phyloP scores from a whole-genome alignment of 2,329 filamentous ascomycete genomes.

The Phyllosticta citrichinensis region DNA sequence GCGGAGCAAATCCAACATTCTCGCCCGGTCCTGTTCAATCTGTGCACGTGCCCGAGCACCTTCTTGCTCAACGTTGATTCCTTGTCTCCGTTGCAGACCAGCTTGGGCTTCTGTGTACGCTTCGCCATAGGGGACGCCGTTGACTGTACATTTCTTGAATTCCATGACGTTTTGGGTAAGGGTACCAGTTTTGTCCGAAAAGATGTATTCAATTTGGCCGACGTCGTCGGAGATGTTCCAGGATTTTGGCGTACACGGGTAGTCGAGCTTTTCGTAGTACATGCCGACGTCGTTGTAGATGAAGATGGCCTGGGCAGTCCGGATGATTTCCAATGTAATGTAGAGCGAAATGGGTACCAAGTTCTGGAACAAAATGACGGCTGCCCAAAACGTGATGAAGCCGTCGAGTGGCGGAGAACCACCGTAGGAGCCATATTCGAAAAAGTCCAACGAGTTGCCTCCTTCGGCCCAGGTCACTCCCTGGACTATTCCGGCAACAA shows the following conservation, averaged over 20 bases:
- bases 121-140: conserved; percentile 92
- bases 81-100: conserved; percentile 87
- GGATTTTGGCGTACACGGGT: conserved; percentile 91
- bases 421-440: conserved; percentile 79
- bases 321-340: conserved; percentile 92
- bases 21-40: conserved; percentile 66
- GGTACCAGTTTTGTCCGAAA: conserved; percentile 89
- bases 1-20: conserved; percentile 63
- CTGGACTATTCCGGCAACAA: conserved; percentile 74
- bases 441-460: conserved; percentile 66
- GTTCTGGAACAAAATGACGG: conserved; percentile 92
- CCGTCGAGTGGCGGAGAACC: conserved; percentile 65
- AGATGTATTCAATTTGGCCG: conserved; percentile 98
- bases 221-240: conserved; percentile 99
- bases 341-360: conserved; percentile 97
- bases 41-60: conserved; percentile 60
- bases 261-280: conserved; percentile 93
- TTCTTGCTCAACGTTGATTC: conserved; percentile 77
- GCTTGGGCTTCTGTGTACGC: conserved; percentile 96
- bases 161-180: conserved; percentile 94
- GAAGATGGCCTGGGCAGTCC: conserved; percentile 87
- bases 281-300: conserved; percentile 94
- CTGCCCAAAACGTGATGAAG: conserved; percentile 95
- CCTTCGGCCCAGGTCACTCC: conserved; percentile 69
- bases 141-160: conserved; percentile 97